Evolutionary conservation across 1,139 yeast genomes (phyloP).

Genomic region (Meyerozyma smithsonii): DNA sequence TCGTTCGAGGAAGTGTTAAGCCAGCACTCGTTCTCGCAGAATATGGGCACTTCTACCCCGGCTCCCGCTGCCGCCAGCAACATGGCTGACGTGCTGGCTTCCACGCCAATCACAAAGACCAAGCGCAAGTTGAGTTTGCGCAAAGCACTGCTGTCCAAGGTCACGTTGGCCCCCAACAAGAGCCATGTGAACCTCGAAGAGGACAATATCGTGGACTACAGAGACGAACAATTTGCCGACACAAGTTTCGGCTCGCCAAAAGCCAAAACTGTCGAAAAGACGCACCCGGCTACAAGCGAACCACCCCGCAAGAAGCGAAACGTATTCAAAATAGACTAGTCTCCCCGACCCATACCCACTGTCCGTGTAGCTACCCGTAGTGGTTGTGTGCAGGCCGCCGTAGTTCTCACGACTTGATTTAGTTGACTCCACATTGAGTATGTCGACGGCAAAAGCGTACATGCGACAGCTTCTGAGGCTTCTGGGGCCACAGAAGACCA

Average conservation of each 20-base stretch:
- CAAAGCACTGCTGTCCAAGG: not conserved
- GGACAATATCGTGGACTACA: conserved; percentile 2
- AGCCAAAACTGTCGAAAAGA: not conserved
- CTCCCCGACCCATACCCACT: not conserved
- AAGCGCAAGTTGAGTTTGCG: conserved; percentile 1
- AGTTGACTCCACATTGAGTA: not conserved
- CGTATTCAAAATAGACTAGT: conserved; percentile 3
- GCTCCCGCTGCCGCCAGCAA: not conserved
- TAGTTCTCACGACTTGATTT: not conserved
- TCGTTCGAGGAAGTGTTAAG: not conserved
- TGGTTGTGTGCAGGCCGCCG: not conserved
- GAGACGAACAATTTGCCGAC: conserved; percentile 4
- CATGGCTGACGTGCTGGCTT: not conserved
- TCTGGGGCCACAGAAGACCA: not conserved
- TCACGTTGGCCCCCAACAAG: not conserved
- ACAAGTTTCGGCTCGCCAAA: conserved; percentile 1
- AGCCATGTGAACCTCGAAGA: conserved; percentile 2
- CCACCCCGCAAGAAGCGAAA: conserved; percentile 3
- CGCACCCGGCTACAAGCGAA: not conserved
- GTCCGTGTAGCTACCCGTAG: not conserved
- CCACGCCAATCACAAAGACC: not conserved
- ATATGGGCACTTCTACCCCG: conserved; percentile 3
- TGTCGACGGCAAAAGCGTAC: not conserved
- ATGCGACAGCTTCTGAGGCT: not conserved
- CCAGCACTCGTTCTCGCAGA: conserved; percentile 3